phyloP scores from a whole-genome alignment of 805 yeast genomes.

The Myxozyma melibiosi region DNA sequence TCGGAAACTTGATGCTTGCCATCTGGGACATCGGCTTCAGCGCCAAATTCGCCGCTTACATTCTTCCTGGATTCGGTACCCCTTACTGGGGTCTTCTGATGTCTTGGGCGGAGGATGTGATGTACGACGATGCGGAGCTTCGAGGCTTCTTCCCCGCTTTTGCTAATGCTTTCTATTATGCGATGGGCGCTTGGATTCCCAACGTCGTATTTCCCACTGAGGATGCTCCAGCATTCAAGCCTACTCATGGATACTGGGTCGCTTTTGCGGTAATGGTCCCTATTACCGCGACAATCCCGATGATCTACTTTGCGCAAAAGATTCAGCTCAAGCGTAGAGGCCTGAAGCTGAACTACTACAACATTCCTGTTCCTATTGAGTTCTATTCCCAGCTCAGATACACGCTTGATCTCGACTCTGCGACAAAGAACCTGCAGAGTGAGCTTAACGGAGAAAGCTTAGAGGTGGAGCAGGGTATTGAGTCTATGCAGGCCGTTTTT shows the following conservation, averaged over 20 bases:
- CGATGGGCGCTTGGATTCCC: conserved; percentile 45
- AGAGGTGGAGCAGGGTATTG: conserved; percentile 6
- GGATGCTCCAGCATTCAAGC: conserved; percentile 39
- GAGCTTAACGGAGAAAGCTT: not conserved
- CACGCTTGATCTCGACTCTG: not conserved
- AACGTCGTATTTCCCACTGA: conserved; percentile 47
- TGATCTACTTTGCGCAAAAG: not conserved
- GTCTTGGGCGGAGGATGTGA: conserved; percentile 62
- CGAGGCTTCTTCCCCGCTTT: conserved; percentile 38
- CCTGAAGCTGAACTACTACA: conserved; percentile 5
- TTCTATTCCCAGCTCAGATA: conserved; percentile 1
- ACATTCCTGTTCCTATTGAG: conserved; percentile 13
- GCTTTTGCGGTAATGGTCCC: conserved; percentile 8
- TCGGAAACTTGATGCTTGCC: conserved; percentile 55
- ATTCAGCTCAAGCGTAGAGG: conserved; percentile 1
- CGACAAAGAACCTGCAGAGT: not conserved
- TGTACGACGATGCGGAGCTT: conserved; percentile 53
- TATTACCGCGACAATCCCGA: conserved; percentile 12
- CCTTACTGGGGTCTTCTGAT: conserved; percentile 61
- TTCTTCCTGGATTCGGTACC: conserved; percentile 59
- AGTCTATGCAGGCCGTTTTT: too few relatives aligned
- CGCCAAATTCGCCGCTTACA: conserved; percentile 63
- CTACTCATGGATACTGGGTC: conserved; percentile 22
- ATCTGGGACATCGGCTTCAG: conserved; percentile 57
- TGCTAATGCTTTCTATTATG: conserved; percentile 41